These are phyloP conservation scores for Apophysomyces sp. DNA, from an alignment of 371 early-diverging fungal genomes.

Conservation along the genomic window DNA sequence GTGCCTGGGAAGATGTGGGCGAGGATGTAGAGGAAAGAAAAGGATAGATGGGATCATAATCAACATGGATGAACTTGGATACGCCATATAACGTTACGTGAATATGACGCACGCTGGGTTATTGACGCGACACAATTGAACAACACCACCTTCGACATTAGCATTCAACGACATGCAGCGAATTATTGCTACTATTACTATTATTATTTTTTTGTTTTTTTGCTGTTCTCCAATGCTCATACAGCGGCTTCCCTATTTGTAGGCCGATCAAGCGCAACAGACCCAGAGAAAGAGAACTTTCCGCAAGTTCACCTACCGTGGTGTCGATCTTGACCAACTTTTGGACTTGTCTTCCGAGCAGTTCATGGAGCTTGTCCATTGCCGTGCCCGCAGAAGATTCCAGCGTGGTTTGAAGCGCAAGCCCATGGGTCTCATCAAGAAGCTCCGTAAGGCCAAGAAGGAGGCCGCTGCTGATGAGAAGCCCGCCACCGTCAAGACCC, in stretches of 20 bases:
- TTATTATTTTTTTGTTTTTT: too few species aligned
- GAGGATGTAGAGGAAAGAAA: conserved; percentile 4
- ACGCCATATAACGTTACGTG: too few species aligned
- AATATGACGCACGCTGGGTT: too few species aligned
- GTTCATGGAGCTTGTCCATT: conserved; percentile 93
- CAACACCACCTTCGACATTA: not conserved
- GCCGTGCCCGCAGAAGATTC: conserved; percentile 96
- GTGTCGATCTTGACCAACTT: conserved; percentile 91
- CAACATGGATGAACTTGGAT: too few species aligned
- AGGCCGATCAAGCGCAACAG: conserved; percentile 54
- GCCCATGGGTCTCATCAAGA: conserved; percentile 95
- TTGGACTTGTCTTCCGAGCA: conserved; percentile 93
- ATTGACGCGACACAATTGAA: too few species aligned
- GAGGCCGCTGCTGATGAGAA: conserved; percentile 83
- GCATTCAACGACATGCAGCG: not conserved
- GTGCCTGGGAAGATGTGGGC: conserved; percentile 1
- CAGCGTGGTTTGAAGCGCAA: conserved; percentile 96
- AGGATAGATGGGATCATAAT: not conserved
- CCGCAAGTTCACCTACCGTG: conserved; percentile 99
- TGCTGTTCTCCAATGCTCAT: not conserved
- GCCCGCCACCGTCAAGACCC: conserved; percentile 96
- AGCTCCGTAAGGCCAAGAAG: conserved; percentile 96
- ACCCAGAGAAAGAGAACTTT: conserved; percentile 92
- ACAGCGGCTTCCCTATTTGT: not conserved
- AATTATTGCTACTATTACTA: not conserved